A percentile compares a stretch with the other conserved stretches of the same genome.
phyloP scores from a whole-genome alignment of 2,329 filamentous ascomycete species.

The Talaromyces funiculosus region DNA sequence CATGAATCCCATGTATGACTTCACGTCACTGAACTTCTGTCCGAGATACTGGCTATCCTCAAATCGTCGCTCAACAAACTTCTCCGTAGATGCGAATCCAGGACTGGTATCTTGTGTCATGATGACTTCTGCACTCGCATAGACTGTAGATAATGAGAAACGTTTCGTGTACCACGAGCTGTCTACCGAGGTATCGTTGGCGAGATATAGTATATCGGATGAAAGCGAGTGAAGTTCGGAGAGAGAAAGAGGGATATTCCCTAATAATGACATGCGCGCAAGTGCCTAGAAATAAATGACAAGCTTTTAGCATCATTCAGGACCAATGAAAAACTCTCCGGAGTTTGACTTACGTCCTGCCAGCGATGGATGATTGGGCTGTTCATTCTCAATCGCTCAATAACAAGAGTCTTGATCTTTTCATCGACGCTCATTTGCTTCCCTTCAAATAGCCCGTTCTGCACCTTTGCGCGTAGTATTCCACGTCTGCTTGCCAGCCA shows the following conservation, averaged over 20 bases:
- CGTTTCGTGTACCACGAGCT: slow-evolving; percentile 80
- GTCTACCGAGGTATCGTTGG: slow-evolving; percentile 77
- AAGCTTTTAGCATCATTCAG: slow-evolving; percentile 15
- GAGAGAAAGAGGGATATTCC: slow-evolving; percentile 68
- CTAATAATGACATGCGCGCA: slow-evolving; percentile 81
- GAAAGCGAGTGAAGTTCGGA: slow-evolving; percentile 72
- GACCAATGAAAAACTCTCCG: too few species aligned
- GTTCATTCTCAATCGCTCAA: slow-evolving; percentile 74
- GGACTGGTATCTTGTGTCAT: slow-evolving; percentile 83
- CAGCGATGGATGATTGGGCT: slow-evolving; percentile 65
- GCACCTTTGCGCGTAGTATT: slow-evolving; percentile 31
- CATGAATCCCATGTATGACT: slow-evolving; percentile 78
- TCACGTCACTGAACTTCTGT: slow-evolving; percentile 56
- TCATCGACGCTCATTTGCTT: slow-evolving; percentile 47
- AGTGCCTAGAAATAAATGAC: slow-evolving; percentile 57
- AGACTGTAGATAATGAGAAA: slow-evolving; percentile 58
- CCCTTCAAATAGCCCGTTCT: slow-evolving; percentile 24
- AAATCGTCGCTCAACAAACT: slow-evolving; percentile 71
- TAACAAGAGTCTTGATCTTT: slow-evolving; percentile 65
- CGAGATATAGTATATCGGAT: slow-evolving; percentile 89
- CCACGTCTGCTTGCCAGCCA: slow-evolving; percentile 39
- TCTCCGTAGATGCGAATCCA: slow-evolving; percentile 69
- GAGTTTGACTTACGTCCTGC: slow-evolving; percentile 66
- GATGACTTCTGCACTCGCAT: slow-evolving; percentile 77
- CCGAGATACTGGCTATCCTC: slow-evolving; percentile 62